These are phyloP conservation scores for Heliamphora exappendiculata DNA, from an alignment of 148 eudicot species.

Conservation along the genomic window DNA sequence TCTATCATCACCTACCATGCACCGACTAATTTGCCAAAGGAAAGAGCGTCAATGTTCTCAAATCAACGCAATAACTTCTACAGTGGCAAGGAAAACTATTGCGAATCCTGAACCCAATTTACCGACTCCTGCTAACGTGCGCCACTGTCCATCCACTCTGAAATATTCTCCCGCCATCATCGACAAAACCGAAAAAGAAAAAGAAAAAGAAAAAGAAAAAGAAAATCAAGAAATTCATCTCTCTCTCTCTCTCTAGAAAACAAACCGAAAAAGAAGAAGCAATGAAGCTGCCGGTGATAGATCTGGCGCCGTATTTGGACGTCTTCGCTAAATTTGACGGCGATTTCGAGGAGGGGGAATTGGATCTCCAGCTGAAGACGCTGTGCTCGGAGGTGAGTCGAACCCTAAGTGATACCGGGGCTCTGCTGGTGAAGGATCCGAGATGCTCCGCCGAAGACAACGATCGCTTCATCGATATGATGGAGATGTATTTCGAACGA, in stretches of 20 bases:
- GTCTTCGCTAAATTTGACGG: background rate
- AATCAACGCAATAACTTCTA: background rate
- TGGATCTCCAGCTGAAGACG: slow-evolving; percentile 22
- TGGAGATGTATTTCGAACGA: slow-evolving; percentile 73
- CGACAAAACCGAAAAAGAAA: background rate
- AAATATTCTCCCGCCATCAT: slow-evolving; percentile 20
- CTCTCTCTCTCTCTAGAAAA: background rate
- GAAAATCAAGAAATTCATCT: background rate
- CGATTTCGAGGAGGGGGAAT: slow-evolving; percentile 2
- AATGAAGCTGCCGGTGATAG: slow-evolving; percentile 86
- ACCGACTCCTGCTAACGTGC: background rate
- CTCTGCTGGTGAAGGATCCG: slow-evolving; percentile 73
- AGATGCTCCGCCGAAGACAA: slow-evolving; percentile 70
- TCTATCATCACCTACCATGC: too few species aligned
- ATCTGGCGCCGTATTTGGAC: slow-evolving; percentile 53
- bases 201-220: background rate
- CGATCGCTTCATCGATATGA: slow-evolving; percentile 86
- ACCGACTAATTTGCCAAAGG: too few species aligned
- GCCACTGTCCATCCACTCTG: background rate
- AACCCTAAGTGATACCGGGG: slow-evolving; percentile 78
- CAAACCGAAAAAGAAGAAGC: background rate
- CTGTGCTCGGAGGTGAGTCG: slow-evolving; percentile 67
- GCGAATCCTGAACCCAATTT: slow-evolving; percentile 1
- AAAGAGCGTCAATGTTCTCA: background rate
- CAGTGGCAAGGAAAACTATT: too few species aligned